Base-by-base conservation (phyloP, 345 rosid species). In the Sisymbrium altissimum region DNA sequence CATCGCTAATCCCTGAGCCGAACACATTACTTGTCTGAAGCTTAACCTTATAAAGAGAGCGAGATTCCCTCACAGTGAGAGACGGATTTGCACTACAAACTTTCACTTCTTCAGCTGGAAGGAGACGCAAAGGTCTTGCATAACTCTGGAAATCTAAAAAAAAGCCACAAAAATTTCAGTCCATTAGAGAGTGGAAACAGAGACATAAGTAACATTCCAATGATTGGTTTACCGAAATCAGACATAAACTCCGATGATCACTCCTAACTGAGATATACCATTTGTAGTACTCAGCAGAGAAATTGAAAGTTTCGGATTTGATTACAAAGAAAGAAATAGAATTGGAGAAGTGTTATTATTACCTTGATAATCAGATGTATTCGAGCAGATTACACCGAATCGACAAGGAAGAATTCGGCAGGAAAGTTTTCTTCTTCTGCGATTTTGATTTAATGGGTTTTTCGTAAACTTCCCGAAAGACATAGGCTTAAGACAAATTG, bases 121-220 rank as follows among this genome's bases (percentile, higher is more conserved):
- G 41, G 44, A 93, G 89, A 29, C 87, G 87, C 10, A 75, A 78
- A 55, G 97, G 96, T 79, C 75, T 86, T 56, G 88, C 91, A 77
- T 81, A 89, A n/a, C 76, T 87, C 85, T 85, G 89, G 71, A 85
- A 93, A 81, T 91, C 97, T 91, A 81, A 74, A 78, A 73, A 81
- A 74, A 78, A 73, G 0, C 36, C 43, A 25, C 46, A 60, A 54
- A 70, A 57, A 15, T 49, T 60, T 32, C 7, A 53, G 70, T 21
- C 7, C 5, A 44, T 72, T 54, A 9, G 21, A 53, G 23, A 43
- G 32, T 33, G 32, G 30, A 54, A 61, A 53, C 30, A 29, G 21
- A 29, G 29, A 6, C 66, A 11, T 10, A 76, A 21, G 66, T 50
- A 66, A 72, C 19, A 57, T 60, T 38, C 25, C 1, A 35, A 4